A percentile compares a stretch with the other conserved stretches of the same genome.
These are phyloP conservation scores for Xylaria acuta DNA, from an alignment of 495 filamentous ascomycete species.

Conservation along the genomic window DNA sequence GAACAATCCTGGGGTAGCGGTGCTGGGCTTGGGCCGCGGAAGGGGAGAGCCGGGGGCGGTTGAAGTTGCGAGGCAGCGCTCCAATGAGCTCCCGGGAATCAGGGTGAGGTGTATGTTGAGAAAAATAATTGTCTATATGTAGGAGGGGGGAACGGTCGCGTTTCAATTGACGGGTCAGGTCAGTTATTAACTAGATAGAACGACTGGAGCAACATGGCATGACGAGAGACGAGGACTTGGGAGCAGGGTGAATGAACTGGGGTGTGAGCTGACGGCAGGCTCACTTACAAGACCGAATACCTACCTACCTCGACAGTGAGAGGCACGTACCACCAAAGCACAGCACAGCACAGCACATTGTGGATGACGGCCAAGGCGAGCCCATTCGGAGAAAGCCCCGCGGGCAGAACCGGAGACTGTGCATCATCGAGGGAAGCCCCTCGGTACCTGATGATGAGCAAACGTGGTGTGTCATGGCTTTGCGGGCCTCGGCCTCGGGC, in stretches of 20 bases:
- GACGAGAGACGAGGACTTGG: constrained; percentile 37
- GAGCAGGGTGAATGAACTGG: constrained; percentile 31
- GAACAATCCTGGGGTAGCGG: constrained; percentile 39
- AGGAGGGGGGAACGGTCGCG: constrained; percentile 21
- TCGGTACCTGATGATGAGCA: constrained; percentile 29
- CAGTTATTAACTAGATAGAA: constrained; percentile 39
- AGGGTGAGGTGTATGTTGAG: constrained; percentile 10
- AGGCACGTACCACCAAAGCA: constrained; percentile 19
- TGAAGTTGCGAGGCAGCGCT: constrained; percentile 14
- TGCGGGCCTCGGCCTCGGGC: constrained; percentile 26
- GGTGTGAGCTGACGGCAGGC: constrained; percentile 21
- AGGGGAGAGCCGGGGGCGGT: constrained; percentile 22
- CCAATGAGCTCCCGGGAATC: constrained; percentile 22
- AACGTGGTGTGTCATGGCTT: constrained; percentile 28
- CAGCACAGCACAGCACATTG: constrained; percentile 10
- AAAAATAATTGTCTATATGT: constrained; percentile 24
- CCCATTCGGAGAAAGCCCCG: constrained; percentile 25
- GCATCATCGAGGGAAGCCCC: constrained; percentile 16
- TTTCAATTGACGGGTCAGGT: constrained; percentile 31
- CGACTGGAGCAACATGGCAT: constrained; percentile 44
- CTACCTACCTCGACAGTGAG: not conserved
- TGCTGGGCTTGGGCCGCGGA: constrained; percentile 37
- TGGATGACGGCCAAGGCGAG: constrained; percentile 24
- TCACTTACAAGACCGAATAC: not conserved
- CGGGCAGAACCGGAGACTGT: constrained; percentile 25